Percentiles rank a stretch among this genome's conserved stretches.
These are phyloP conservation scores for Neofusicoccum laricinum DNA, from an alignment of 2,329 filamentous ascomycete species.

Conservation along the genomic window DNA sequence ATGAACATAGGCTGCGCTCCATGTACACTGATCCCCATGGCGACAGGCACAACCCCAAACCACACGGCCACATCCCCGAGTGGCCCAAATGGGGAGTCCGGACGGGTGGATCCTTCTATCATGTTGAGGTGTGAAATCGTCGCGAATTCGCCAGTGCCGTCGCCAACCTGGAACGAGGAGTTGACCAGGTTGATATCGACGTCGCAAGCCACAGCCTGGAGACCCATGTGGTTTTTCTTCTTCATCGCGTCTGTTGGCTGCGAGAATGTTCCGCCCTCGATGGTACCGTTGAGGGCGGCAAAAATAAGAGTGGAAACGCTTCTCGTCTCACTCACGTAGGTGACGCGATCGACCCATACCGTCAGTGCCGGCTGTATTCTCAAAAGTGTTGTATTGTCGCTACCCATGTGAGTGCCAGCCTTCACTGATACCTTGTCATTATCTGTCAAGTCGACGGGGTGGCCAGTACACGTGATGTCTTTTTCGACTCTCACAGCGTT, in stretches of 20 bases:
- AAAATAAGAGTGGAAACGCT: constrained; percentile 7
- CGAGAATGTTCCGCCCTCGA: neutral
- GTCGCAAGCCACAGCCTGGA: constrained; percentile 4
- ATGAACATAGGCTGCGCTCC: constrained; percentile 13
- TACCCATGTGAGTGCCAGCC: neutral
- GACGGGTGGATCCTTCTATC: neutral
- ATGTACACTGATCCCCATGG: constrained; percentile 11
- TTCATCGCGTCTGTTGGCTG: neutral
- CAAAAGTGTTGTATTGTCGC: neutral
- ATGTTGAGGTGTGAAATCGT: neutral
- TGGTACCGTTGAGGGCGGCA: constrained; percentile 7
- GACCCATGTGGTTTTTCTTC: neutral
- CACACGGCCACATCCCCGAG: constrained; percentile 17
- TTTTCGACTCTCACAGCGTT: constrained; percentile 8
- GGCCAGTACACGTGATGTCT: neutral
- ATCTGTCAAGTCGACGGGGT: neutral
- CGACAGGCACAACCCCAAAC: constrained; percentile 16
- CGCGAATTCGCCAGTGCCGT: neutral
- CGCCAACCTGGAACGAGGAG: neutral
- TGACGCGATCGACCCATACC: constrained; percentile 10
- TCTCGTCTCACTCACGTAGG: neutral
- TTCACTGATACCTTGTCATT: neutral
- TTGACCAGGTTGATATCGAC: constrained; percentile 6
- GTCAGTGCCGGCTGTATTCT: constrained; percentile 9
- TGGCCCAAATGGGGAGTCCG: neutral